Conservation (phyloP, 2,329 filamentous ascomycete genomes). For the Botrytis byssoidea region DNA sequence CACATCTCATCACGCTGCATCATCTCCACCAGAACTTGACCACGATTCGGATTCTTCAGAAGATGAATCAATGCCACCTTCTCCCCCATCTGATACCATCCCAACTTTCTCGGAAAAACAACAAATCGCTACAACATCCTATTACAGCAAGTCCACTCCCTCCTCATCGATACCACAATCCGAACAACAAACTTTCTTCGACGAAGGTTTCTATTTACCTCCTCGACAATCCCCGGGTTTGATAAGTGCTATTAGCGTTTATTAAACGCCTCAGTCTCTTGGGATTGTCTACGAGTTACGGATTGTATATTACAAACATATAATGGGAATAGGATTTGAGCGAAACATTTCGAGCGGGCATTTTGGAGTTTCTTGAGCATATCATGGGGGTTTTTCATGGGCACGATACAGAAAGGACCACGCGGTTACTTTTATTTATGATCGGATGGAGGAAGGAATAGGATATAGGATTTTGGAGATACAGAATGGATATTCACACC, state of each 20-base stretch:
- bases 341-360: neutral
- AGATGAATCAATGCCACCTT: constrained; percentile 68
- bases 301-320: constrained; percentile 22
- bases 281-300: constrained; percentile 3
- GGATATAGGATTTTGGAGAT: neutral
- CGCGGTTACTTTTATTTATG: constrained; percentile 8
- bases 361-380: constrained; percentile 14
- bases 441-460: neutral
- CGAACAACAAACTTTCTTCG: constrained; percentile 45
- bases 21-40: constrained; percentile 67
- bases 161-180: constrained; percentile 35
- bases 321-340: constrained; percentile 26
- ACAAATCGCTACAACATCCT: constrained; percentile 44
- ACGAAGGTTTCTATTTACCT: constrained; percentile 49
- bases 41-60: constrained; percentile 68
- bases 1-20: constrained; percentile 55
- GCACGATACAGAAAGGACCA: constrained; percentile 21
- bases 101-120: constrained; percentile 61
- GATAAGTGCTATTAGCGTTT: constrained; percentile 47
- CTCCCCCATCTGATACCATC: constrained; percentile 45
- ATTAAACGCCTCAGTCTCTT: constrained; percentile 36
- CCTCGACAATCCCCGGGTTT: constrained; percentile 44
- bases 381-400: neutral
- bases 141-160: constrained; percentile 39
- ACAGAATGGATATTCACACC: constrained; percentile 16